These are phyloP conservation scores for Lodderomyces oxycetoniae DNA, from an alignment of 1,139 yeast species.

Conservation along the genomic window DNA sequence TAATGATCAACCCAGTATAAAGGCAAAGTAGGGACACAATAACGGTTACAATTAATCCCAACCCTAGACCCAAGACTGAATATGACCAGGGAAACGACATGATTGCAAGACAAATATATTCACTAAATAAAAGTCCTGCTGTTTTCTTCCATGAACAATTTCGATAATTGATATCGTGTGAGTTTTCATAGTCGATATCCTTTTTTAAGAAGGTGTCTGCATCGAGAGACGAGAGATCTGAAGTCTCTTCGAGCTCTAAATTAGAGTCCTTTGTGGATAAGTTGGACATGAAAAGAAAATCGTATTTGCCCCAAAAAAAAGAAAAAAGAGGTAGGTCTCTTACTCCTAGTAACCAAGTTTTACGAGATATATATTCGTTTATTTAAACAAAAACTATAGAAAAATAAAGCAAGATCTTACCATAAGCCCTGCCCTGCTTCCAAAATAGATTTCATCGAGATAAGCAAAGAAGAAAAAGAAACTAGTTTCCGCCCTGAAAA, in stretches of 20 bases:
- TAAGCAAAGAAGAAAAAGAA: not conserved
- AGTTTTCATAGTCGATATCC: slow-evolving; percentile 10
- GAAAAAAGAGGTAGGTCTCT: not conserved
- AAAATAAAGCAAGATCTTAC: no score
- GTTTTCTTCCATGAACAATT: slow-evolving; percentile 57
- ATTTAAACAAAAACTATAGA: no score
- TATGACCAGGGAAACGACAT: slow-evolving; percentile 65
- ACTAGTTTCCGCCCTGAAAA: slow-evolving; percentile 1
- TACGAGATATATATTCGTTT: no score
- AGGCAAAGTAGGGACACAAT: slow-evolving; percentile 48
- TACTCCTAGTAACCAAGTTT: no score
- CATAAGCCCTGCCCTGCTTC: no score
- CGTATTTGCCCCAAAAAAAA: not conserved
- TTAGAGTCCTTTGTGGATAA: not conserved
- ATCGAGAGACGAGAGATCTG: slow-evolving; percentile 9
- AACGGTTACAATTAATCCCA: slow-evolving; percentile 52
- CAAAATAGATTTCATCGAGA: no score
- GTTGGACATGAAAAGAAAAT: not conserved
- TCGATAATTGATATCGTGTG: slow-evolving; percentile 39
- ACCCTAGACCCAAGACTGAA: slow-evolving; percentile 54
- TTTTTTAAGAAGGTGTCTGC: slow-evolving; percentile 12
- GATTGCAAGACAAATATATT: slow-evolving; percentile 58
- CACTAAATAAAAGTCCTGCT: slow-evolving; percentile 54
- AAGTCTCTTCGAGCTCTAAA: slow-evolving; percentile 2
- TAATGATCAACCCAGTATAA: slow-evolving; percentile 51